These are phyloP conservation scores for Gracilaria gracilis DNA, from an alignment of 23 red algal species.

Conservation along the genomic window DNA sequence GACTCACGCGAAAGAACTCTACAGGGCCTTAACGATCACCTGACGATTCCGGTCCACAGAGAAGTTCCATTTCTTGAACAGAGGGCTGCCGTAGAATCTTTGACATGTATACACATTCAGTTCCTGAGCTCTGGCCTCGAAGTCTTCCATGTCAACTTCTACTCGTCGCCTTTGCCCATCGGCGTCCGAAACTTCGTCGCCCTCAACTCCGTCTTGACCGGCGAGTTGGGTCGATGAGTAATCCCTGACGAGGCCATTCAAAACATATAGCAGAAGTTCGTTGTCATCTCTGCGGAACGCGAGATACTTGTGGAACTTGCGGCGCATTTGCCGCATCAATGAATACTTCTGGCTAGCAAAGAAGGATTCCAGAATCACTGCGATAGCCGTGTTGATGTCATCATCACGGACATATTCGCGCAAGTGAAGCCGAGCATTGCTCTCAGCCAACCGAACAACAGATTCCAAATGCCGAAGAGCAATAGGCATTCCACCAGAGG, in stretches of 20 bases:
- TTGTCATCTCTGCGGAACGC: constrained; percentile 84
- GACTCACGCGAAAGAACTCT: neutral
- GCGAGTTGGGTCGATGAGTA: constrained; percentile 73
- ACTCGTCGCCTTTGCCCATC: constrained; percentile 32
- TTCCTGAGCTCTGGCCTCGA: constrained; percentile 87
- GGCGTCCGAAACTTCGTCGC: neutral
- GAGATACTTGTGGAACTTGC: constrained; percentile 89
- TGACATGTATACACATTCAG: constrained; percentile 82
- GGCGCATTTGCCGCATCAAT: constrained; percentile 85
- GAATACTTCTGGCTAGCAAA: constrained; percentile 98
- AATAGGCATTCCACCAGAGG: constrained; percentile 95
- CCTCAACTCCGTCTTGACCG: neutral
- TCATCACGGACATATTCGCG: constrained; percentile 91
- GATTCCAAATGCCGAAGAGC: constrained; percentile 99
- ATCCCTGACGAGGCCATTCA: constrained; percentile 90
- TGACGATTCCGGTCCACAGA: constrained; percentile 60
- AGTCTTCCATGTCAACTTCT: constrained; percentile 92
- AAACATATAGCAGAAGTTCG: constrained; percentile 86
- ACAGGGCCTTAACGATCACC: constrained; percentile 77
- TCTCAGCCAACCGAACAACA: constrained; percentile 91
- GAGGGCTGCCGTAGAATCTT: constrained; percentile 63
- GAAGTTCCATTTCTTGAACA: constrained; percentile 84
- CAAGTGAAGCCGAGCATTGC: constrained; percentile 92
- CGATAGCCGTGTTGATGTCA: constrained; percentile 94
- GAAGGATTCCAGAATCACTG: constrained; percentile 97